Conservation (phyloP, 2,329 filamentous ascomycete genomes). For the Colletotrichum sp. region DNA sequence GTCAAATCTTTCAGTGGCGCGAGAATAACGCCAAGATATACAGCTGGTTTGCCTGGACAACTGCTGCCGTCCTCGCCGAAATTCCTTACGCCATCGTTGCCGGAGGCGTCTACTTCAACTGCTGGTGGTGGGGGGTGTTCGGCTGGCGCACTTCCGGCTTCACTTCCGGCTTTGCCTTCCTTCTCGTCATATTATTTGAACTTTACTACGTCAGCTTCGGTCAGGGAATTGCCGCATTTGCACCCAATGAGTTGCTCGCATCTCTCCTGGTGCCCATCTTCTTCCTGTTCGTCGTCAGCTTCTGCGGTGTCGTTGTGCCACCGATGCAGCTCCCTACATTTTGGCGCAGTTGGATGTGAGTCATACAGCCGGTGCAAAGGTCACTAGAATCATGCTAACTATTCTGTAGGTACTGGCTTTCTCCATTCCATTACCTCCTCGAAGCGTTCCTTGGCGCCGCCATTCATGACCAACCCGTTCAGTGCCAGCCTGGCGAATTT, state of each 20-base stretch:
- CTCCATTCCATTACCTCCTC: constrained; percentile 71
- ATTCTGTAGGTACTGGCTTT: constrained; percentile 57
- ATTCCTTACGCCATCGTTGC: constrained; percentile 72
- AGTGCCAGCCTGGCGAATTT: constrained; percentile 61
- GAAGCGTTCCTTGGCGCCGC: constrained; percentile 65
- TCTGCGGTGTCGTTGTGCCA: constrained; percentile 75
- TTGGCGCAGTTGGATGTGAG: constrained; percentile 64
- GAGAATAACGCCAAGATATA: constrained; percentile 84
- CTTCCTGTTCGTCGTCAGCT: constrained; percentile 73
- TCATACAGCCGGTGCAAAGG: neutral
- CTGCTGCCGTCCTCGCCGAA: constrained; percentile 70
- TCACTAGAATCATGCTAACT: neutral
- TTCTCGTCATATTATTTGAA: constrained; percentile 70
- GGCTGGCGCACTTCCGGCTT: constrained; percentile 57
- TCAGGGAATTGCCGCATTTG: constrained; percentile 70
- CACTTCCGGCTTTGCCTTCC: constrained; percentile 65
- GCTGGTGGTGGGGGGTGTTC: constrained; percentile 64
- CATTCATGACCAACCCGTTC: constrained; percentile 58
- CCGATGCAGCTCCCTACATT: constrained; percentile 63
- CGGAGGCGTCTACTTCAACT: constrained; percentile 67
- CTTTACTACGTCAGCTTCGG: constrained; percentile 70
- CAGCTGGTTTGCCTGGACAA: constrained; percentile 74
- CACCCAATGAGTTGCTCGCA: constrained; percentile 71
- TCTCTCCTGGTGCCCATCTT: constrained; percentile 71
- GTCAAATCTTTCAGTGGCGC: constrained; percentile 72